A percentile compares a stretch with the other conserved stretches of the same genome.
Conservation (phyloP, 2,329 filamentous ascomycete species). For the Sclerotinia minor region DNA sequence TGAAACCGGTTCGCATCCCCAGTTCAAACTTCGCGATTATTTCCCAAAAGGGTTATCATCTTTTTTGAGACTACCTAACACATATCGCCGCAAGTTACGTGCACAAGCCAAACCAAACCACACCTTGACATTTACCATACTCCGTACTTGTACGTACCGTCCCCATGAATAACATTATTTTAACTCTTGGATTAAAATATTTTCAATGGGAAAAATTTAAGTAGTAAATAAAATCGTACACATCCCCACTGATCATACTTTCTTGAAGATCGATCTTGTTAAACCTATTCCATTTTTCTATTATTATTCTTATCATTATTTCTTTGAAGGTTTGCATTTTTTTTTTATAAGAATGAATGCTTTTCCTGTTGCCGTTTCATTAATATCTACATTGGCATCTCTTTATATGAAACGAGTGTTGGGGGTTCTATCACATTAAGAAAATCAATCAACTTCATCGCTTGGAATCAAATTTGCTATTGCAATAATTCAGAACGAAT, state of each 20-base stretch:
- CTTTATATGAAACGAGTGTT: slow-evolving; percentile 2
- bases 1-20: slow-evolving; percentile 19
- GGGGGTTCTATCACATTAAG: background rate
- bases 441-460: slow-evolving; percentile 5
- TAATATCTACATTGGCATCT: background rate
- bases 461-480: background rate
- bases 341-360: slow-evolving; percentile 22
- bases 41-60: slow-evolving; percentile 13
- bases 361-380: slow-evolving; percentile 7
- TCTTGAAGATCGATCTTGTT: background rate
- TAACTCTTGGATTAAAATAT: background rate
- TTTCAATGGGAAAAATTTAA: background rate
- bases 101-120: background rate
- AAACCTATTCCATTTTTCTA: background rate
- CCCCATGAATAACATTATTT: slow-evolving; percentile 5
- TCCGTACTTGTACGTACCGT: background rate
- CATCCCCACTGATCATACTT: slow-evolving; percentile 4
- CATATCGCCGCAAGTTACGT: slow-evolving; percentile 19
- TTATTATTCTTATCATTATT: background rate
- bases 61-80: slow-evolving; percentile 6
- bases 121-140: background rate
- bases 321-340: background rate
- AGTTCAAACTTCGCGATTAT: slow-evolving; percentile 24
- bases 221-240: background rate
- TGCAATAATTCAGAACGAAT: slow-evolving; percentile 5